phyloP scores from a whole-genome alignment of 2,329 filamentous ascomycete genomes.

The Metarhizium robertsii region DNA sequence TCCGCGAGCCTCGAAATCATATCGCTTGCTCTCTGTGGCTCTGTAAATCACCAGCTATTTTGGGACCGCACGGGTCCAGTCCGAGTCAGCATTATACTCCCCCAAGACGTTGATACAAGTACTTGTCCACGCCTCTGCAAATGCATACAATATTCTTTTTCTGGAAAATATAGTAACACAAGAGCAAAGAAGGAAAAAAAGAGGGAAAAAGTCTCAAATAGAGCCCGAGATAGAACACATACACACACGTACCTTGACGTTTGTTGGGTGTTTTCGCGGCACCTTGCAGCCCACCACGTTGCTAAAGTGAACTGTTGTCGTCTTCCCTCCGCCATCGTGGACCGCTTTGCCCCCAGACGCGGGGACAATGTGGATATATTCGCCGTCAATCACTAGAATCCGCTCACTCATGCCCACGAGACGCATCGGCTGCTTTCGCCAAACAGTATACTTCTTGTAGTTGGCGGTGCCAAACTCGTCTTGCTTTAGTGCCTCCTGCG shows the following conservation, averaged over 20 bases:
- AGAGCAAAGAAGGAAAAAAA: no score
- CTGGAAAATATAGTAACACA: background rate
- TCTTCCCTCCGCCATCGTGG: conserved; percentile 57
- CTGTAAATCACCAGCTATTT: conserved; percentile 60
- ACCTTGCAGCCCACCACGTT: conserved; percentile 78
- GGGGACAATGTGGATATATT: conserved; percentile 81
- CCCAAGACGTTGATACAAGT: background rate
- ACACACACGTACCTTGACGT: conserved; percentile 55
- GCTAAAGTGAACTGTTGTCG: conserved; percentile 73
- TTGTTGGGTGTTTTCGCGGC: conserved; percentile 67
- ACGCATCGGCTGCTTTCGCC: conserved; percentile 74
- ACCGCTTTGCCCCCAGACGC: conserved; percentile 55
- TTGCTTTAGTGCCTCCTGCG: conserved; percentile 51
- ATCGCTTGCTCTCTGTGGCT: conserved; percentile 67
- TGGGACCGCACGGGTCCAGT: conserved; percentile 1
- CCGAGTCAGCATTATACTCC: background rate
- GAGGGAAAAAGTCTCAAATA: no score
- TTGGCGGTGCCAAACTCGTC: conserved; percentile 48
- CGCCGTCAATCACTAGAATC: conserved; percentile 70
- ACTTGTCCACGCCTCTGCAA: background rate
- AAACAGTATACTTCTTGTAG: conserved; percentile 71
- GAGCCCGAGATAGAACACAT: no score
- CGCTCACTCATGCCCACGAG: conserved; percentile 69
- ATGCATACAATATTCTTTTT: background rate
- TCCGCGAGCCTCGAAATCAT: conserved; percentile 74